Evolutionary conservation across 257 asterid species (phyloP).

Genomic region (Leptodermis oblonga): DNA sequence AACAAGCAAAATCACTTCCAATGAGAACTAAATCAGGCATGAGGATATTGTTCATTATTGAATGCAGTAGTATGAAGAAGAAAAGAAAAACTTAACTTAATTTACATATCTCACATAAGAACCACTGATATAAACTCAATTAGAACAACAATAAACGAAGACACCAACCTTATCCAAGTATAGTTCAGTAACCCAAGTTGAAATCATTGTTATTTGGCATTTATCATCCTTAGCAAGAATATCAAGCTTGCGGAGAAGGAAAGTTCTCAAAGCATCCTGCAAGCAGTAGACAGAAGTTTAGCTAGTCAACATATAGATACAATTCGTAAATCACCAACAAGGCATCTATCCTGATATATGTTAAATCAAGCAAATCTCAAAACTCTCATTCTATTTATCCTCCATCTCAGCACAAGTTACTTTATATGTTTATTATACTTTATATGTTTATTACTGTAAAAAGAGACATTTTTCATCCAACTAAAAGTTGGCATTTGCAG

Average conservation of each 20-base stretch:
- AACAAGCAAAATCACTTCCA: not conserved
- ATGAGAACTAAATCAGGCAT: not conserved
- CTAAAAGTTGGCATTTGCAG: not conserved
- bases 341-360: not conserved
- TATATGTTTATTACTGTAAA: not conserved
- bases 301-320: not conserved
- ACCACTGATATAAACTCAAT: not conserved
- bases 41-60: not conserved
- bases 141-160: not conserved
- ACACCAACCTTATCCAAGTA: constrained; percentile 83
- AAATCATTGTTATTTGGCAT: constrained; percentile 97
- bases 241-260: constrained; percentile 92
- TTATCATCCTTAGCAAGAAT: constrained; percentile 81
- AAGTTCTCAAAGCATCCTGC: constrained; percentile 97
- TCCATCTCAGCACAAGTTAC: not conserved
- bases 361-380: not conserved
- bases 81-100: not conserved
- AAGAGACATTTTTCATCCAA: not conserved
- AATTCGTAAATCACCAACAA: not conserved
- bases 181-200: constrained; percentile 92
- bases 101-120: not conserved
- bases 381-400: not conserved
- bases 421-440: not conserved
- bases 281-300: constrained; percentile 19
- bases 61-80: not conserved